phyloP scores from a whole-genome alignment of 345 rosid species.

The Bruguiera gymnorhiza region DNA sequence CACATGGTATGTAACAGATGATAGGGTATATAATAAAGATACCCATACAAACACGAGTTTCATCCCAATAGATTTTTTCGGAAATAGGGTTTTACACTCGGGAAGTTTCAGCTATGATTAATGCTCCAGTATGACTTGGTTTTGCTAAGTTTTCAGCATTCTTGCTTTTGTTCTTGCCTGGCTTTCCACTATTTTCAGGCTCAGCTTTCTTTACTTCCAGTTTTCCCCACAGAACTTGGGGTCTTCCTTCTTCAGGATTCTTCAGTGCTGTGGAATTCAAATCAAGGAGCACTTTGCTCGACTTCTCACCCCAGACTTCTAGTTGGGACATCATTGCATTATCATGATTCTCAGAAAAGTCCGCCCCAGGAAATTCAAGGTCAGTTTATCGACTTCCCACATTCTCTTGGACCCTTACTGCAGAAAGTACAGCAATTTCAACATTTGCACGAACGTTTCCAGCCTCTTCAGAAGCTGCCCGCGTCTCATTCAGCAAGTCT shows the following conservation, averaged over 20 bases:
- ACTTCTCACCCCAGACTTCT: not conserved
- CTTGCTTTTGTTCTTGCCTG: not conserved
- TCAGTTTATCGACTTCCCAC: not conserved
- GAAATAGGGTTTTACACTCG: no score
- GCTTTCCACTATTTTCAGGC: not conserved
- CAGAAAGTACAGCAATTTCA: not conserved
- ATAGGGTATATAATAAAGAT: no score
- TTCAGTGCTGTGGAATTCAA: not conserved
- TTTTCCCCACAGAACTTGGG: not conserved
- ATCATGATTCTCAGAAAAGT: not conserved
- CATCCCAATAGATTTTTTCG: no score
- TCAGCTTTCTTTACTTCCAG: not conserved
- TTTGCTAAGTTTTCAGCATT: no score
- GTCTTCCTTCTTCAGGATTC: not conserved
- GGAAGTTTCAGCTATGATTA: not conserved
- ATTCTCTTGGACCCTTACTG: not conserved
- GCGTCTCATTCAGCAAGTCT: not conserved
- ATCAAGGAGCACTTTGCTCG: not conserved
- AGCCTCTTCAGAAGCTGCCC: not conserved
- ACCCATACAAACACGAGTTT: no score
- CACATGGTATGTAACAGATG: no score
- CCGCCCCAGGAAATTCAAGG: not conserved
- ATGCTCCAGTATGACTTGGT: not conserved
- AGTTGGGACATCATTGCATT: not conserved
- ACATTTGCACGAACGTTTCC: not conserved